Percentiles rank a stretch among this genome's conserved stretches.
phyloP scores from a whole-genome alignment of 1,139 yeast genomes.

The Pichia sp. region DNA sequence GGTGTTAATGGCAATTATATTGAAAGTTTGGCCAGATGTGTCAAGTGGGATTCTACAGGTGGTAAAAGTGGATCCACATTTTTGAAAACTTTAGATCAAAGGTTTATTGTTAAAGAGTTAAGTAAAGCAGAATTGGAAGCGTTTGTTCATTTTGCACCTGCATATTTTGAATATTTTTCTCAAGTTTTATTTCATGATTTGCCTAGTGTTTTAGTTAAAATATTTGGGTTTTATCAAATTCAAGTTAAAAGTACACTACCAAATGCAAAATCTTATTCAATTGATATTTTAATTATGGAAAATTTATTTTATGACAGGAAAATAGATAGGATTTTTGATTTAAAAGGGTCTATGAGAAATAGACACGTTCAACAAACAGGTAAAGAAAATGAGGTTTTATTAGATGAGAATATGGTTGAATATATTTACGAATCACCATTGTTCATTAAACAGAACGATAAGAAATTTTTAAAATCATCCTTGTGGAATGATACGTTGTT shows the following conservation, averaged over 20 bases:
- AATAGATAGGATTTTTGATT: conserved; percentile 82
- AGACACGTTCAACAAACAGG: conserved; percentile 97
- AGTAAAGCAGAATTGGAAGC: conserved; percentile 88
- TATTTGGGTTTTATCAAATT: conserved; percentile 92
- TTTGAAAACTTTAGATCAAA: conserved; percentile 82
- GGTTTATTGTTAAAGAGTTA: conserved; percentile 84
- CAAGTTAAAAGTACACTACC: conserved; percentile 74
- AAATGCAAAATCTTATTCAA: conserved; percentile 62
- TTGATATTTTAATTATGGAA: conserved; percentile 95
- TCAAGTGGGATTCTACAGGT: conserved; percentile 93
- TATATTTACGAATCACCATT: conserved; percentile 94
- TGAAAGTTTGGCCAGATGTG: conserved; percentile 86
- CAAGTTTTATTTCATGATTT: conserved; percentile 92
- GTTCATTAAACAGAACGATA: conserved; percentile 89
- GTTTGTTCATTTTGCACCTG: conserved; percentile 91
- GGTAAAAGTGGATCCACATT: conserved; percentile 96
- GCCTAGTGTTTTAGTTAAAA: conserved; percentile 90
- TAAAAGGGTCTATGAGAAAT: conserved; percentile 97
- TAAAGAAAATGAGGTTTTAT: conserved; percentile 82
- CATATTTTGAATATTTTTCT: conserved; percentile 92
- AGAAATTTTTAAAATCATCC: conserved; percentile 76
- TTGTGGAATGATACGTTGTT: conserved; percentile 92
- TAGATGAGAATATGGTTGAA: conserved; percentile 98
- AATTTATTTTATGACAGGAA: conserved; percentile 81
- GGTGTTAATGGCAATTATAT: conserved; percentile 71